phyloP scores from a whole-genome alignment of 345 rosid species.

The Citropsis articulata region DNA sequence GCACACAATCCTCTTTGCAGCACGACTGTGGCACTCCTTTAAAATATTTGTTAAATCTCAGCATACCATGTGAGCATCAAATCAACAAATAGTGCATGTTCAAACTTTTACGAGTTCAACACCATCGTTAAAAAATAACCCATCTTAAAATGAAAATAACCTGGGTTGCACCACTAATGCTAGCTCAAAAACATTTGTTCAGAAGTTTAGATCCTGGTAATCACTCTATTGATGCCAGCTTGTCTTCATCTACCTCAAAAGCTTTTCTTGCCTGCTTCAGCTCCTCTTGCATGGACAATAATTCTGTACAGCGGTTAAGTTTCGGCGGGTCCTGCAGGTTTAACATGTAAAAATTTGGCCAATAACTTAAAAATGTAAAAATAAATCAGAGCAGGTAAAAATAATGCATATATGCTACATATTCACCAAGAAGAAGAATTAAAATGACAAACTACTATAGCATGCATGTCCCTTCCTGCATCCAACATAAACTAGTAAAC shows the following conservation, averaged over 20 bases:
- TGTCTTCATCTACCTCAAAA: constrained; percentile 87
- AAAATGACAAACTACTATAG: background rate
- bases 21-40: no score
- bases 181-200: background rate
- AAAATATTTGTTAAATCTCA: no score
- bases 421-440: background rate
- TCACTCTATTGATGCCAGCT: constrained; percentile 53
- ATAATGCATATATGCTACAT: background rate
- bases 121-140: no score
- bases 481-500: background rate
- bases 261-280: constrained; percentile 95
- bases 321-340: constrained; percentile 71
- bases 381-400: background rate
- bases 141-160: no score
- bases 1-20: no score
- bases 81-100: no score
- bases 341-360: background rate
- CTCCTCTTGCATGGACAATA: constrained; percentile 93
- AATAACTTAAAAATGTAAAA: background rate
- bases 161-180: no score
- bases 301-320: constrained; percentile 81
- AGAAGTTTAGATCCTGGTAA: background rate
- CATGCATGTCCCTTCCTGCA: background rate
- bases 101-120: background rate
- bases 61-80: no score